Evolutionary conservation across 371 early-diverging fungal species (phyloP).

Genomic region (Apophysomyces elegans): DNA sequence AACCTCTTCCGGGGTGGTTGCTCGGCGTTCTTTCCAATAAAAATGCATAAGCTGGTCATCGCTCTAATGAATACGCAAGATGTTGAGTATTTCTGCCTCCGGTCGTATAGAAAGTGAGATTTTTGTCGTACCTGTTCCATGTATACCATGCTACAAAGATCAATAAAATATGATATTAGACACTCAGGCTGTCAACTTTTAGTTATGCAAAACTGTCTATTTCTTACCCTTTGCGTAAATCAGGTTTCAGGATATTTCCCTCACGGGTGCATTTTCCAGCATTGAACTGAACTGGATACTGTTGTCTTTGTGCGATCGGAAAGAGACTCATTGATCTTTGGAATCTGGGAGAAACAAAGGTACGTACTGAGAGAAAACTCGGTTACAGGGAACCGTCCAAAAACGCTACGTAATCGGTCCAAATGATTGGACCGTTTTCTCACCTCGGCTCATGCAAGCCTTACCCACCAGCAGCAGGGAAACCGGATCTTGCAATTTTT

Average conservation of each 20-base stretch:
- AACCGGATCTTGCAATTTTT: no score
- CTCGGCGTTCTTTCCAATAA: conserved; percentile 74
- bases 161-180: not conserved
- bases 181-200: not conserved
- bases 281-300: conserved; percentile 68
- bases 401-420: no score
- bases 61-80: conserved; percentile 26
- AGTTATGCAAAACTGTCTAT: not conserved
- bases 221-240: conserved; percentile 71
- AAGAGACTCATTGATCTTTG: conserved; percentile 34
- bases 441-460: no score
- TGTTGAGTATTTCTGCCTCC: not conserved
- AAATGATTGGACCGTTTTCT: no score
- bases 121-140: conserved; percentile 53
- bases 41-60: conserved; percentile 78
- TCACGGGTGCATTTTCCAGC: conserved; percentile 79
- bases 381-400: not conserved
- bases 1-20: conserved; percentile 59
- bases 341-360: not conserved
- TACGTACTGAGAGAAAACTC: not conserved
- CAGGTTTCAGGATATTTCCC: conserved; percentile 69
- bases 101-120: not conserved
- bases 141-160: conserved; percentile 47
- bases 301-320: conserved; percentile 27
- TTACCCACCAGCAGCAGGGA: no score